These are phyloP conservation scores for Colletotrichum orchidophilum DNA, from an alignment of 2,329 filamentous ascomycete genomes.

Conservation along the genomic window DNA sequence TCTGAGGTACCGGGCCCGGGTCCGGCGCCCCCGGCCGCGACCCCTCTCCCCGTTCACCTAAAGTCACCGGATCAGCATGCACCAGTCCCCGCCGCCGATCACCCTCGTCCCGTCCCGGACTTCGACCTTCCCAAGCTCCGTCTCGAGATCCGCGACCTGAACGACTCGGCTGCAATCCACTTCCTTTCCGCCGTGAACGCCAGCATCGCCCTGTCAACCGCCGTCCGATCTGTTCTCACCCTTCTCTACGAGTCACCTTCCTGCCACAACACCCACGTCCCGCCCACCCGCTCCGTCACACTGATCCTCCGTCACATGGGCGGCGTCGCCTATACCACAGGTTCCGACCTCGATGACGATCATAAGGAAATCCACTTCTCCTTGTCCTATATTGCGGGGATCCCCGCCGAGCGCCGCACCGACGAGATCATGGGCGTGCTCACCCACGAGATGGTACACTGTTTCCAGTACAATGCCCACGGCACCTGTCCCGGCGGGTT, in stretches of 20 bases:
- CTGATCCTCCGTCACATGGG: constrained; percentile 81
- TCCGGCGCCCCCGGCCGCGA: constrained; percentile 20
- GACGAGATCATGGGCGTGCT: constrained; percentile 84
- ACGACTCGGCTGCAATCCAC: constrained; percentile 66
- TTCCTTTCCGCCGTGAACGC: constrained; percentile 77
- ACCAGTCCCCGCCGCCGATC: constrained; percentile 4
- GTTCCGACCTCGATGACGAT: constrained; percentile 79
- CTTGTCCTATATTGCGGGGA: constrained; percentile 73
- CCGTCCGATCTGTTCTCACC: constrained; percentile 74
- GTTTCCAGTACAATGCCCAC: constrained; percentile 81
- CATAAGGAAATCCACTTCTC: constrained; percentile 96
- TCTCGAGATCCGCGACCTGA: constrained; percentile 67
- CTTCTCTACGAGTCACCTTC: constrained; percentile 72
- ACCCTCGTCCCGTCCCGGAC: constrained; percentile 2
- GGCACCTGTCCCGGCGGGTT: constrained; percentile 76
- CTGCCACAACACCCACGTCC: constrained; percentile 52
- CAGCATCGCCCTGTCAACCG: constrained; percentile 66
- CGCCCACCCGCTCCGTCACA: constrained; percentile 85
- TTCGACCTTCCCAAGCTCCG: constrained; percentile 63
- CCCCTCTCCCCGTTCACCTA: constrained; percentile 22
- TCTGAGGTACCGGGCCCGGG: constrained; percentile 2
- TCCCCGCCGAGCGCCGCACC: constrained; percentile 53
- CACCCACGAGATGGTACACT: constrained; percentile 94
- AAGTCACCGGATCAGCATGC: constrained; percentile 10
- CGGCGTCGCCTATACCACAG: constrained; percentile 91